Evolutionary conservation across 2,329 filamentous ascomycete species (phyloP).

Genomic region (Botrytis deweyae): DNA sequence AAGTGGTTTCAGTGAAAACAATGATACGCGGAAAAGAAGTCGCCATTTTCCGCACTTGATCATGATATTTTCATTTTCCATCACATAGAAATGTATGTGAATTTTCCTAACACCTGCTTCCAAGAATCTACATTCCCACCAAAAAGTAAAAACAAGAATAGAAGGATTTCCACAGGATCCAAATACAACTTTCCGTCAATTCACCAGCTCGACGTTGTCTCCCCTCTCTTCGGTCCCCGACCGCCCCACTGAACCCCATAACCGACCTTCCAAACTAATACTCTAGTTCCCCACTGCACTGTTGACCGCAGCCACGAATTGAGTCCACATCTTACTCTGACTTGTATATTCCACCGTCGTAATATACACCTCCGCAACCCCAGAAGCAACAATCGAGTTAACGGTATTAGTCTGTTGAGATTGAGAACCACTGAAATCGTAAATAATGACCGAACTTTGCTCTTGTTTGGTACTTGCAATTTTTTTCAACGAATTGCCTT

Average conservation of each 20-base stretch:
- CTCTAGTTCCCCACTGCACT: neutral
- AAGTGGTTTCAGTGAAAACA: neutral
- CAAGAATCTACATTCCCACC: neutral
- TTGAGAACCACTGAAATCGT: neutral
- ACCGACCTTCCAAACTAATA: neutral
- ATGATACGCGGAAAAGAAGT: neutral
- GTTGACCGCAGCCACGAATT: neutral
- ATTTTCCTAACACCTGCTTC: neutral
- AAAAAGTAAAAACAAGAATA: neutral
- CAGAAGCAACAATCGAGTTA: neutral
- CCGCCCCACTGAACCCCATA: neutral
- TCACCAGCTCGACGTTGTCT: neutral
- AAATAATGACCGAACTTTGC: slow-evolving; percentile 9
- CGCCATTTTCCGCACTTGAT: neutral
- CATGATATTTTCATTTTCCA: neutral
- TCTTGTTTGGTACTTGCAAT: neutral
- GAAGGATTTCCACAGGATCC: neutral
- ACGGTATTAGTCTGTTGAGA: neutral
- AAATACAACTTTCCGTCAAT: neutral
- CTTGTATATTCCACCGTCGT: slow-evolving; percentile 9
- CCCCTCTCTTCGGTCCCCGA: too few relatives aligned
- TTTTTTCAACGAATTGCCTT: neutral
- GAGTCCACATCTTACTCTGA: slow-evolving; percentile 9
- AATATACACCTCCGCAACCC: neutral
- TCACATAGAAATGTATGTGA: neutral